Conservation (phyloP, 345 rosid species). For the Brassica carinata region DNA sequence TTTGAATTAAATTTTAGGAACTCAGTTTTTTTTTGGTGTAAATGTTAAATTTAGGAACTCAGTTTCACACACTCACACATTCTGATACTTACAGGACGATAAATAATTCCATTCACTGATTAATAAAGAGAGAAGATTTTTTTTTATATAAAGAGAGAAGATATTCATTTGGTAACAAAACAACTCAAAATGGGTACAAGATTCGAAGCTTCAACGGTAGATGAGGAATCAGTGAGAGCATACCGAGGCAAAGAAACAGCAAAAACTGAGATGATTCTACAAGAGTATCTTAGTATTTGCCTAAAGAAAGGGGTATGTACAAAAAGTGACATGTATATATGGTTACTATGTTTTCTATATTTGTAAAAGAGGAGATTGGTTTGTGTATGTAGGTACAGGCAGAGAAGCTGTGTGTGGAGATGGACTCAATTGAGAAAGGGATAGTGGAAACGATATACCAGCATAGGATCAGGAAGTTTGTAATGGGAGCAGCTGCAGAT, state of each 20-base stretch:
- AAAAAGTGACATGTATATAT: not conserved
- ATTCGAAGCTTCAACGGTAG: slow-evolving; percentile 51
- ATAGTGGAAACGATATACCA: slow-evolving; percentile 55
- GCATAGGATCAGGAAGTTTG: slow-evolving; percentile 63
- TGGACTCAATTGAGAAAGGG: slow-evolving; percentile 64
- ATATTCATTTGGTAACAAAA: no score
- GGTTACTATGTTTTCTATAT: not conserved
- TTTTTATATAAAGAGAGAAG: no score
- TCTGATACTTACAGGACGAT: no score
- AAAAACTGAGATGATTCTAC: slow-evolving; percentile 49
- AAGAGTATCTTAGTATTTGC: slow-evolving; percentile 57
- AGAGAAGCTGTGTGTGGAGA: slow-evolving; percentile 54
- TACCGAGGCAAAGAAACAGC: slow-evolving; percentile 56
- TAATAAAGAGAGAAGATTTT: no score
- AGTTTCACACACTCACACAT: no score
- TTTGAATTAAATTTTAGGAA: no score
- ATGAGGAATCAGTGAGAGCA: slow-evolving; percentile 58
- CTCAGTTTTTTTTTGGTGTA: no score
- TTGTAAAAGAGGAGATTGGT: not conserved
- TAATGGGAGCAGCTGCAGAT: slow-evolving; percentile 88
- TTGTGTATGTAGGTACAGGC: slow-evolving; percentile 55
- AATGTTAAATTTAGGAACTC: no score
- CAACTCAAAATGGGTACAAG: slow-evolving; percentile 68
- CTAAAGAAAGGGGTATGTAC: slow-evolving; percentile 58
- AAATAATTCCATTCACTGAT: no score